Evolutionary conservation across 2,329 filamentous ascomycete species (phyloP).

Genomic region (Xylaria sp.): DNA sequence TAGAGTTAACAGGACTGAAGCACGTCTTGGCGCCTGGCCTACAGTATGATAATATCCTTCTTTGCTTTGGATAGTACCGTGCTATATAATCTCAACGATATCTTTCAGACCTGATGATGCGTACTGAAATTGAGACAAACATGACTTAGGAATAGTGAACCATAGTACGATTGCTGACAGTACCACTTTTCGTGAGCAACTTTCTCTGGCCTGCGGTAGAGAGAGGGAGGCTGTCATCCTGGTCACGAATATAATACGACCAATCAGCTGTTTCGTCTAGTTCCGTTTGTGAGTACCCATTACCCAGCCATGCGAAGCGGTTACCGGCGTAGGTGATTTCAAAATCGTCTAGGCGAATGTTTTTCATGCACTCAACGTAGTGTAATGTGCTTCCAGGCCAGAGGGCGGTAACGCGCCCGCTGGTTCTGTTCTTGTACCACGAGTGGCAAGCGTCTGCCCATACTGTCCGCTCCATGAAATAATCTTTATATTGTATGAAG

Average conservation of each 20-base stretch:
- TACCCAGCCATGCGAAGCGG: constrained; percentile 37
- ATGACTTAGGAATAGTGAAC: not conserved
- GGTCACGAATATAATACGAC: constrained; percentile 35
- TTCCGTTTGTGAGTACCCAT: constrained; percentile 35
- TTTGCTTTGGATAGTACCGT: too few relatives aligned
- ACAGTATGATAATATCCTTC: too few relatives aligned
- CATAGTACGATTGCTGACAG: constrained; percentile 10
- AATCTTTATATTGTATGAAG: constrained; percentile 45
- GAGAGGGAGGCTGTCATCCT: constrained; percentile 26
- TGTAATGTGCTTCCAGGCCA: constrained; percentile 40
- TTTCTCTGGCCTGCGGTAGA: constrained; percentile 30
- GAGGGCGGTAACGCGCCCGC: constrained; percentile 31
- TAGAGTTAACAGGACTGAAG: too few relatives aligned
- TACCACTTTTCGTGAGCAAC: constrained; percentile 32
- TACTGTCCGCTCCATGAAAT: constrained; percentile 45
- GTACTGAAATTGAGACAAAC: not conserved
- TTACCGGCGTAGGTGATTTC: constrained; percentile 35
- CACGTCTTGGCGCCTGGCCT: too few relatives aligned
- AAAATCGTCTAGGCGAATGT: constrained; percentile 43
- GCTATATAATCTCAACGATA: too few relatives aligned
- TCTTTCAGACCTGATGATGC: not conserved
- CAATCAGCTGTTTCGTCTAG: constrained; percentile 32
- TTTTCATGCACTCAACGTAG: constrained; percentile 35
- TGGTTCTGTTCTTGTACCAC: constrained; percentile 38
- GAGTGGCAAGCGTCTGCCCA: constrained; percentile 38